These are phyloP conservation scores for Samsoniella hepiali DNA, from an alignment of 2,329 filamentous ascomycete species.

Conservation along the genomic window DNA sequence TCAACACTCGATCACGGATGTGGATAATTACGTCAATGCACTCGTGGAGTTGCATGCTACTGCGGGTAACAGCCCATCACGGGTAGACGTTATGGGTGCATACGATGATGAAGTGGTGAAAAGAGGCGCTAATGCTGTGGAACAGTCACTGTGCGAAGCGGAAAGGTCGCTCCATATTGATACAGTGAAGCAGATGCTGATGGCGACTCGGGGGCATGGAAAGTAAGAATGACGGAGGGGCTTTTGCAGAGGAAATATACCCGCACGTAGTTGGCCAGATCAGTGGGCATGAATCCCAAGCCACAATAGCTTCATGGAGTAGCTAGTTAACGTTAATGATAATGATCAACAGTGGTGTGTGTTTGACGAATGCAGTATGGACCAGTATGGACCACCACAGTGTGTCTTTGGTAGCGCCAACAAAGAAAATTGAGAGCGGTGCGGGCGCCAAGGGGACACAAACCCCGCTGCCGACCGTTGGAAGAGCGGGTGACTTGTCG, in stretches of 20 bases:
- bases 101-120: slow-evolving; percentile 34
- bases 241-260: neutral
- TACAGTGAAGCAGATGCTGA: slow-evolving; percentile 32
- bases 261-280: neutral
- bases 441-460: neutral
- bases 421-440: neutral
- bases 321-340: too few species aligned
- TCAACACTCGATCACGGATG: slow-evolving; percentile 42
- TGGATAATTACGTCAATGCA: slow-evolving; percentile 35
- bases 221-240: slow-evolving; percentile 6
- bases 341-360: too few species aligned
- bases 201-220: slow-evolving; percentile 30
- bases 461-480: neutral
- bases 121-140: slow-evolving; percentile 34
- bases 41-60: slow-evolving; percentile 25
- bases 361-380: neutral
- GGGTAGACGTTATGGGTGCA: slow-evolving; percentile 24
- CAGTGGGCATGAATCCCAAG: neutral
- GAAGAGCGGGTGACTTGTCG: neutral
- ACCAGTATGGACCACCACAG: neutral
- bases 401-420: neutral
- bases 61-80: slow-evolving; percentile 12
- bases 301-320: neutral
- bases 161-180: slow-evolving; percentile 30
- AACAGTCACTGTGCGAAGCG: slow-evolving; percentile 33